Evolutionary conservation across 441 rosid species (phyloP).

Genomic region (Breynia disticha): DNA sequence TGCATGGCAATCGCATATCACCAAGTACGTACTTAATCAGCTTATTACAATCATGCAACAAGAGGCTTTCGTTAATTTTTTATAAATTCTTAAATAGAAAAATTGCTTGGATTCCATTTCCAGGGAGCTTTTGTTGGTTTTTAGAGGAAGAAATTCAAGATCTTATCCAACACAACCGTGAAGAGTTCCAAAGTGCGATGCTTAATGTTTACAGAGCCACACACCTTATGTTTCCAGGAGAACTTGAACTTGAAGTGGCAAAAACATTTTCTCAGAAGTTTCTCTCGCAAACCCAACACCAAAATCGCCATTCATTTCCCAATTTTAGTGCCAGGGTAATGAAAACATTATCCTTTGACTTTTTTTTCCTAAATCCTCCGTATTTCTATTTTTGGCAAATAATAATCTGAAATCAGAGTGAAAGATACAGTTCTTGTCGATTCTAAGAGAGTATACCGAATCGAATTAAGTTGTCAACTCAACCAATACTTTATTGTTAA

Average conservation of each 20-base stretch:
- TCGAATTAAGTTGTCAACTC: too few species aligned
- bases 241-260: constrained; percentile 34
- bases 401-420: too few species aligned
- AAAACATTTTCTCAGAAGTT: constrained; percentile 34
- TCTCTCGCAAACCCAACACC: constrained; percentile 22
- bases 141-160: constrained; percentile 21
- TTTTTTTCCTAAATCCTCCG: too few species aligned
- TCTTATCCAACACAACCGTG: constrained; percentile 21
- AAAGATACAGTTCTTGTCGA: too few species aligned
- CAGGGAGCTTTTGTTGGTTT: constrained; percentile 61
- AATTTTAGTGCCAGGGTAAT: constrained; percentile 20
- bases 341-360: too few species aligned
- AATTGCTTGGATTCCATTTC: neutral
- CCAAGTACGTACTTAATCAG: constrained; percentile 25
- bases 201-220: constrained; percentile 48
- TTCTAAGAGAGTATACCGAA: too few species aligned
- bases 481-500: too few species aligned
- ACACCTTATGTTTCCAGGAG: constrained; percentile 39
- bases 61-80: neutral
- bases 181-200: constrained; percentile 25
- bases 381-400: too few species aligned
- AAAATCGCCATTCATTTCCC: constrained; percentile 1
- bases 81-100: neutral
- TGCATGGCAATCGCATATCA: constrained; percentile 35
- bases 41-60: too few species aligned